Evolutionary conservation across 2,329 filamentous ascomycete species (phyloP), one percentile per base, ranked within the genome.

Genomic region (Ascochyta lentis): DNA sequence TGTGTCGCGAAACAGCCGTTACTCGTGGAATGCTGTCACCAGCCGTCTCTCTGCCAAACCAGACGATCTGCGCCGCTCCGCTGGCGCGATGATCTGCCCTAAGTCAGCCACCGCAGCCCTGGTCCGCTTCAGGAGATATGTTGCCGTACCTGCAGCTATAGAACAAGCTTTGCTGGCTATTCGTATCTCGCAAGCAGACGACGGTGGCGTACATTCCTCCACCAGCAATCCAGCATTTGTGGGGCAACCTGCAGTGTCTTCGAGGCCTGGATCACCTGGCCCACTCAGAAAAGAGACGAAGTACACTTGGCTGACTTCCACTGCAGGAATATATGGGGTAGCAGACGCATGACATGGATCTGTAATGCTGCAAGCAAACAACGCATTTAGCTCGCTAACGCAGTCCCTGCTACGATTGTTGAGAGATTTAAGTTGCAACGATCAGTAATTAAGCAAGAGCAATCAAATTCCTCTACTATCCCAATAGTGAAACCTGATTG

Each of bases 201-300:
- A 16, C 6, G 29, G 35, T 43, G 31, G 37, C 29, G 35, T n/a
- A 31, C 46, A 56, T 46, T 47, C 41, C 16, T 50, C 40, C 24
- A 39, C 31, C 41, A 22, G 16, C 10, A 15, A 15, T 3, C 26
- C 31, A 34, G 41, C 29, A 9, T 19, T 37, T 15, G 29, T 46
- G 40, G 31, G 23, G 22, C 31, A 22, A 34, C 27, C 22, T 46
- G 35, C 38, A 22, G 19, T 13, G 23, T 16, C 19, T 24, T 16
- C 9, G 10, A 23, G 33, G 41, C 22, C 52, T 50, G 27, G 29
- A 55, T 39, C 35, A 27, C 29, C 19, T 16, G 40, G 15, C 37
- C 34, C 45, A 37, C 35, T 16, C 35, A 40, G 10, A 26, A 49
- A 13, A 38, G 27, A 31, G n/a, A 27, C 26, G 33, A 49, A 23